These are phyloP conservation scores for Thielaviopsis euricoi DNA, from an alignment of 2,329 filamentous ascomycete genomes.

Conservation along the genomic window DNA sequence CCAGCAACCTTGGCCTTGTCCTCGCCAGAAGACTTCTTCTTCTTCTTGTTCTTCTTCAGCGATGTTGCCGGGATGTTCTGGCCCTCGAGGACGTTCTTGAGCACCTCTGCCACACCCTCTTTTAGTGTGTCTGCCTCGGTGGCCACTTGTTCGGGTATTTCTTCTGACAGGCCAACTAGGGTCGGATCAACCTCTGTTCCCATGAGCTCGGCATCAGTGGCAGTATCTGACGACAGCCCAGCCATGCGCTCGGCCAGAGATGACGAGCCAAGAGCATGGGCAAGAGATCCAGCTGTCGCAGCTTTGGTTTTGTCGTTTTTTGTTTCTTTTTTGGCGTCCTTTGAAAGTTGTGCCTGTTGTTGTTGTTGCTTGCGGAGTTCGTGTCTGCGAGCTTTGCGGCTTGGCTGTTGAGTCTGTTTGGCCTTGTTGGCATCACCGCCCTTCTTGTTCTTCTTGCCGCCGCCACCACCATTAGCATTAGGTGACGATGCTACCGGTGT, in stretches of 20 bases:
- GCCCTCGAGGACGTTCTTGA: constrained; percentile 7
- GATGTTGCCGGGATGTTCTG: constrained; percentile 11
- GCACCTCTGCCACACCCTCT: constrained; percentile 10
- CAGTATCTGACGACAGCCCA: neutral
- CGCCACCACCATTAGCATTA: too few relatives aligned
- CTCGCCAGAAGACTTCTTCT: neutral
- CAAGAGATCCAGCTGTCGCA: neutral
- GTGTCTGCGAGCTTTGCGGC: too few relatives aligned
- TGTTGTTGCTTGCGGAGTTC: neutral
- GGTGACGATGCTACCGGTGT: too few relatives aligned
- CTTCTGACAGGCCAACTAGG: neutral
- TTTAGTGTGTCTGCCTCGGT: constrained; percentile 5
- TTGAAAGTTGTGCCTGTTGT: neutral
- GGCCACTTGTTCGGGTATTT: too few relatives aligned
- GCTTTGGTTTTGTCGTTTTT: neutral
- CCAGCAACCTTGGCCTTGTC: constrained; percentile 3
- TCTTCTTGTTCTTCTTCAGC: constrained; percentile 9
- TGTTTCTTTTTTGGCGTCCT: neutral
- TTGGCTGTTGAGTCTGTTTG: too few relatives aligned
- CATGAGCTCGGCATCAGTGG: neutral
- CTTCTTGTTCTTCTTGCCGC: too few relatives aligned
- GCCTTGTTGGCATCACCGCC: neutral
- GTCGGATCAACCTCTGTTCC: neutral
- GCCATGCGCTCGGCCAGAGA: neutral
- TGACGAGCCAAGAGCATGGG: neutral